Conservation (phyloP, 139 green algal species). For the Tetradesmus obliquus region DNA sequence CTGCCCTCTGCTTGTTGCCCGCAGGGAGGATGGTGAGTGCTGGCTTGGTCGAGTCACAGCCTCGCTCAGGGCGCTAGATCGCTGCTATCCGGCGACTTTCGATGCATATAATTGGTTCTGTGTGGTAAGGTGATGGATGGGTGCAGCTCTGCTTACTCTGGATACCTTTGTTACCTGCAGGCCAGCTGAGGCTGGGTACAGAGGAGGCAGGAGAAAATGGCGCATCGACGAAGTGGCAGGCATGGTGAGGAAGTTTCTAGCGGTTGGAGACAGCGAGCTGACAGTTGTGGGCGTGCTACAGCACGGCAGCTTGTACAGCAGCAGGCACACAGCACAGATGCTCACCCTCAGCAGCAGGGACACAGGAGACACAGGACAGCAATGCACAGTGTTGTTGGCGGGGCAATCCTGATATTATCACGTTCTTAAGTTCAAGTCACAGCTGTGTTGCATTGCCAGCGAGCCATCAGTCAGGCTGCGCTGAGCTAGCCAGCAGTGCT, state of each 20-base stretch:
- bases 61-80: background rate
- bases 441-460: background rate
- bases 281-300: background rate
- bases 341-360: background rate
- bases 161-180: conserved; percentile 10
- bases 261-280: background rate
- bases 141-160: conserved; percentile 14
- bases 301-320: background rate
- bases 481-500: background rate
- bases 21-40: background rate
- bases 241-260: background rate
- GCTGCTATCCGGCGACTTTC: background rate
- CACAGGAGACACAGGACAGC: background rate
- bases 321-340: background rate
- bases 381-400: background rate
- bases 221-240: conserved; percentile 2
- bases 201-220: conserved; percentile 9
- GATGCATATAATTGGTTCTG: background rate
- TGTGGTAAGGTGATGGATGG: background rate
- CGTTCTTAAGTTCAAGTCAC: background rate
- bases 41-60: background rate
- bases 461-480: background rate
- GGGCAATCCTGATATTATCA: background rate
- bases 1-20: background rate
- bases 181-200: conserved; percentile 20